Percentiles rank a stretch among this genome's conserved stretches.
Conservation (phyloP, 106 monocot species). For the Acorus gramineus region DNA sequence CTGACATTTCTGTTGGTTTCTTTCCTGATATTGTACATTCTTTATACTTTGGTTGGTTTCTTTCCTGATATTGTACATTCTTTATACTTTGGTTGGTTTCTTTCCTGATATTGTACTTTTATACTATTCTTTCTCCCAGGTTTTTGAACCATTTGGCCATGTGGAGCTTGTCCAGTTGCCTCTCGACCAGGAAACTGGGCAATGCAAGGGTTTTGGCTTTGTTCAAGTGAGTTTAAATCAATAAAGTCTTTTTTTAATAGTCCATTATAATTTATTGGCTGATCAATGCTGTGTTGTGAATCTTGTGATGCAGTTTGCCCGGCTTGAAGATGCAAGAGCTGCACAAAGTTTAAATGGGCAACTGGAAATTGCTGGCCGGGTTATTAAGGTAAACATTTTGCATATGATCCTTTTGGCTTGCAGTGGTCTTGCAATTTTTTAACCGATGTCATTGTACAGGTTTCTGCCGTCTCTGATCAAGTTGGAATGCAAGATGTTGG, state of each 20-base stretch:
- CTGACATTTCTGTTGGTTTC: no score
- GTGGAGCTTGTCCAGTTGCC: constrained; percentile 75
- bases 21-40: no score
- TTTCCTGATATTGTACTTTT: no score
- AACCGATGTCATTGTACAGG: constrained; percentile 16
- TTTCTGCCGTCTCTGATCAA: constrained; percentile 56
- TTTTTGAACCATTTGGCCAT: constrained; percentile 68
- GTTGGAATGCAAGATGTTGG: constrained; percentile 44
- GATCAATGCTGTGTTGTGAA: neutral
- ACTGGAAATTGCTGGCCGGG: constrained; percentile 67
- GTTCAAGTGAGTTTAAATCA: constrained; percentile 37
- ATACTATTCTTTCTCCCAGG: constrained; percentile 13
- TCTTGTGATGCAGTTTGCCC: constrained; percentile 40
- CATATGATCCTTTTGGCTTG: neutral
- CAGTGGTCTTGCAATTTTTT: neutral
- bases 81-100: no score
- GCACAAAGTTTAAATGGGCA: constrained; percentile 75
- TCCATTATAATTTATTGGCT: neutral
- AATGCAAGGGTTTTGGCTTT: constrained; percentile 71
- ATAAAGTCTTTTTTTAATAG: neutral
- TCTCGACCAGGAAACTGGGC: constrained; percentile 46
- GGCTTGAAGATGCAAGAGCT: constrained; percentile 70
- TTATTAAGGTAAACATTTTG: constrained; percentile 44
- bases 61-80: no score
- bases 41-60: no score